phyloP scores from a whole-genome alignment of 345 rosid species.

The Dovyalis caffra region DNA sequence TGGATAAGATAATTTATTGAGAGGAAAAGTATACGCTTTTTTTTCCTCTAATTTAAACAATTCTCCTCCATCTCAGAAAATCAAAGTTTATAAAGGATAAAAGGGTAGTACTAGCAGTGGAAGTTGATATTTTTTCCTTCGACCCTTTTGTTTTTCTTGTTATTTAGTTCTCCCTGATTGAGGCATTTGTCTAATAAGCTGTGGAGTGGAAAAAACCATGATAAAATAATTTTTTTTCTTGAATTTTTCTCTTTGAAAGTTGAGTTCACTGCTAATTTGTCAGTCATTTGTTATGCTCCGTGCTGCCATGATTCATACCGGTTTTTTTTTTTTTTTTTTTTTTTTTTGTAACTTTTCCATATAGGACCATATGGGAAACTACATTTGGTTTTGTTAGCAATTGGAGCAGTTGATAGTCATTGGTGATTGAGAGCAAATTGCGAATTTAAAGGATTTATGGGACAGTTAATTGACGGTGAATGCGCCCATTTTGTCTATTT shows the following conservation, averaged over 20 bases:
- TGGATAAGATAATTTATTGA: background rate
- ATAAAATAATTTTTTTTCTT: background rate
- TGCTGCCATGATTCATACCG: background rate
- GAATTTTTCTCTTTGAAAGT: background rate
- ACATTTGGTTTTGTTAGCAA: background rate
- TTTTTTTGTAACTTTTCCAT: background rate
- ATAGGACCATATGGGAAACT: too few relatives aligned
- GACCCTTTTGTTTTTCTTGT: background rate
- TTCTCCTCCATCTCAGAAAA: background rate
- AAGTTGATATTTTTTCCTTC: background rate
- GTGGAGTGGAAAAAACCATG: background rate
- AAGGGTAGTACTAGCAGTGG: background rate
- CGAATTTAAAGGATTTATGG: too few relatives aligned
- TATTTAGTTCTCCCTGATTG: background rate
- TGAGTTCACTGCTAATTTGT: background rate
- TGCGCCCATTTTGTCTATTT: background rate
- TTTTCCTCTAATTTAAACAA: background rate
- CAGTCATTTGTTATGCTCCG: background rate
- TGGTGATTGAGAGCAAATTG: background rate
- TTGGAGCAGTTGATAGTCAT: background rate
- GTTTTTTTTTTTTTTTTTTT: too few relatives aligned
- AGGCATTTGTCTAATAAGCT: constrained; percentile 1
- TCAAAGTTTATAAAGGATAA: background rate
- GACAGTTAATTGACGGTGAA: background rate
- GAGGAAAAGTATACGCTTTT: background rate